phyloP scores from a whole-genome alignment of 1,284 basidiomycete genomes.

The Trichosporon asahii region DNA sequence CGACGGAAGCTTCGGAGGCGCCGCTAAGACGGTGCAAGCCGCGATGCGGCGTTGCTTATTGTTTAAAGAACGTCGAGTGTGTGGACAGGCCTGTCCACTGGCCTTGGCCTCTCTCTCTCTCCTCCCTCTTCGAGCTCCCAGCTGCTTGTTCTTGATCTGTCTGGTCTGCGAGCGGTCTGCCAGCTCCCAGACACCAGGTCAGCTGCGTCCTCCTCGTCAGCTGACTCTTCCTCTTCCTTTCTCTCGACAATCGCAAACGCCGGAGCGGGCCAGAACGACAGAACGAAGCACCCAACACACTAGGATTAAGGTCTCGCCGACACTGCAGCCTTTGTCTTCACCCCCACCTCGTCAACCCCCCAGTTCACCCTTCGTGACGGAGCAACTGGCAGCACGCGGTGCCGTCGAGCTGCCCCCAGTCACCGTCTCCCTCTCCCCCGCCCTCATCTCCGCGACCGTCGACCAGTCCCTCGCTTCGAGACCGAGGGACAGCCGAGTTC shows the following conservation, averaged over 20 bases:
- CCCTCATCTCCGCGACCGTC: background rate
- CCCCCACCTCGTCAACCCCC: background rate
- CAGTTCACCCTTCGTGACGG: background rate
- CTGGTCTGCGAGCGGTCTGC: no score
- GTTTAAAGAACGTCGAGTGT: background rate
- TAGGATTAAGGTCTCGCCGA: background rate
- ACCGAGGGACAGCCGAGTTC: background rate
- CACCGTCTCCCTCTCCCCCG: background rate
- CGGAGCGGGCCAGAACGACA: background rate
- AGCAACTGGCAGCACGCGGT: background rate
- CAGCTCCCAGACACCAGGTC: no score
- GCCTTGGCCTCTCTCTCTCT: background rate
- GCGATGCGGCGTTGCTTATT: background rate
- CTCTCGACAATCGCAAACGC: background rate
- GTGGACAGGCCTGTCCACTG: background rate
- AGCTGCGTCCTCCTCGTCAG: background rate
- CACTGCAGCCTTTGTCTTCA: background rate
- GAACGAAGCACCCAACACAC: background rate
- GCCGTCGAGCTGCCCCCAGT: background rate
- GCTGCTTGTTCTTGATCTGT: no score
- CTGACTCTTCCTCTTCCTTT: background rate
- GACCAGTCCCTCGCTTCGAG: no score
- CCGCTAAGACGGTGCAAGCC: background rate
- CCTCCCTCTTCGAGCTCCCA: background rate
- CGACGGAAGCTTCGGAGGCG: background rate